Evolutionary conservation across 495 filamentous ascomycete genomes (phyloP).

Genomic region (Chaetomium cochliodes): DNA sequence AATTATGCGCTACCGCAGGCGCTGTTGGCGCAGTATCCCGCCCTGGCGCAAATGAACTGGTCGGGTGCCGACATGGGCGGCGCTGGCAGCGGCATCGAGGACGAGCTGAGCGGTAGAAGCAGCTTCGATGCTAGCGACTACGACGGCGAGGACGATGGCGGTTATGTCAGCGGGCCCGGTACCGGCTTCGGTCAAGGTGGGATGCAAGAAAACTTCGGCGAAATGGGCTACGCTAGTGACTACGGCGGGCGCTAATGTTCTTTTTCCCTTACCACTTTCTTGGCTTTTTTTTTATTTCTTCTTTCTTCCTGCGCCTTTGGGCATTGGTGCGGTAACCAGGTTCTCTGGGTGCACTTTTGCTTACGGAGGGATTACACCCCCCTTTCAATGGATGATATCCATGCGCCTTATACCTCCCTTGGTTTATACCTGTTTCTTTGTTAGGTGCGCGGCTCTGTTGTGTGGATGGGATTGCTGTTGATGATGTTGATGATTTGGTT

Average conservation of each 20-base stretch:
- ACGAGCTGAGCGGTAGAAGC: constrained; percentile 76
- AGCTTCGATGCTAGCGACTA: constrained; percentile 88
- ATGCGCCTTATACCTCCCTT: constrained; percentile 2
- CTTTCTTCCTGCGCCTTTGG: background rate
- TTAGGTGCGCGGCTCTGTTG: background rate
- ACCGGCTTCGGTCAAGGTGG: constrained; percentile 50
- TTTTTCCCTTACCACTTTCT: background rate
- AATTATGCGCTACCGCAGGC: constrained; percentile 79
- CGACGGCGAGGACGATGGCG: constrained; percentile 59
- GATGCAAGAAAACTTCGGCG: constrained; percentile 50
- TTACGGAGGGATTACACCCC: background rate
- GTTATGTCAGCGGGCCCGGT: constrained; percentile 56
- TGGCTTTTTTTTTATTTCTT: background rate
- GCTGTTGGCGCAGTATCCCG: constrained; percentile 86
- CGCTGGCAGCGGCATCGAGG: constrained; percentile 53
- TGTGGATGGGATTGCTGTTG: background rate
- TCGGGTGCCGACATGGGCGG: constrained; percentile 58
- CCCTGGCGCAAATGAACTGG: constrained; percentile 81
- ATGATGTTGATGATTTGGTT: constrained; percentile 8
- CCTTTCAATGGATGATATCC: background rate
- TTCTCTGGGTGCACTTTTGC: background rate
- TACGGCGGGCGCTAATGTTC: constrained; percentile 44
- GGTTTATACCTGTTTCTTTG: background rate
- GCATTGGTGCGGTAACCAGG: background rate
- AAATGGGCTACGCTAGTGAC: constrained; percentile 55